Evolutionary conservation across 176 grass and related monocot genomes (phyloP), one percentile per base, ranked within the genome.

Genomic region (Oryza coarctata): DNA sequence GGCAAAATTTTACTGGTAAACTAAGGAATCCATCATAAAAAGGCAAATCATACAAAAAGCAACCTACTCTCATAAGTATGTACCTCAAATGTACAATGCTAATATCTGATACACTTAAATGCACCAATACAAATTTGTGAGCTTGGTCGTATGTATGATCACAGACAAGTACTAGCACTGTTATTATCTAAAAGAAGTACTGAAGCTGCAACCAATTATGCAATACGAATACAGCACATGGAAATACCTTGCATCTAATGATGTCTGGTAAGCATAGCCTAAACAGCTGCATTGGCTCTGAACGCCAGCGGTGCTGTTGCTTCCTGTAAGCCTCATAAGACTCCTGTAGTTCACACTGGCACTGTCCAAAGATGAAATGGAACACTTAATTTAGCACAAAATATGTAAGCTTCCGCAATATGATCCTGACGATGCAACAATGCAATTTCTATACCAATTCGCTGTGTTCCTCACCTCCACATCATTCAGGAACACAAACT

Each of bases 241-340:
- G 41, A 63, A 63, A 69, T 89, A 95, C 93, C 93, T 98, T 90
- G 74, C 90, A 91, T 81, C 64, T 65, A 31, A 98, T 90, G 63
- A 95, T 95, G 65, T 93, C 89, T 0, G 85, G 89, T 65, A 93
- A 88, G 77, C 96, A 98, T 45, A 95, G 91, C 82, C 90, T 93
- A 14, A 98, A 98, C 43, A 98, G 67, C 22, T 98, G 96, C 96
- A 98, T 98, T 44, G 96, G 93, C 5, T 93, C 96, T 0, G 95
- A 98, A 87, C 93, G 95, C 95, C 95, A 95, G 29, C 95, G 87
- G 60, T 93, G 95, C 36, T 98, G 95, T 58, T 98, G 95, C 79
- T 95, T 98, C 80, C 95, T 84, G 71, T 98, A 98, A 65, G 95
- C 92, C 73, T 95, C 96, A 3, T 95, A 98, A 4, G 96, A 95